Evolutionary conservation across 192 early-diverging fungal genomes (phyloP).

Genomic region (Mortierella antarctica): DNA sequence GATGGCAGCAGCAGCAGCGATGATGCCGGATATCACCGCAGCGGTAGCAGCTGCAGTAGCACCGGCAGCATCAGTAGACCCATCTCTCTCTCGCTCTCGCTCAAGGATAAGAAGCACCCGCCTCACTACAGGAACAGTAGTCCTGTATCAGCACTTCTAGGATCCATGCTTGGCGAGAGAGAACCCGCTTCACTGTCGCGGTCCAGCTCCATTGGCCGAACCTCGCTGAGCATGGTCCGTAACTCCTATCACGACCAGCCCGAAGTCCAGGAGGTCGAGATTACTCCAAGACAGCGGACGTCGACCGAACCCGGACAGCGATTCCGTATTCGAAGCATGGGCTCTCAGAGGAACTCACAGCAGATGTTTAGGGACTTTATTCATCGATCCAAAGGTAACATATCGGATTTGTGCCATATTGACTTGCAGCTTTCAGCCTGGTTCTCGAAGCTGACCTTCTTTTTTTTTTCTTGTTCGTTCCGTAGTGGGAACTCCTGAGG

Average conservation of each 20-base stretch:
- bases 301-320: constrained; percentile 5
- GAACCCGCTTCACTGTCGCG: background rate
- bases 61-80: background rate
- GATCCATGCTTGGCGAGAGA: background rate
- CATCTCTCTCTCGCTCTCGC: background rate
- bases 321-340: constrained; percentile 4
- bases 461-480: background rate
- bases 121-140: constrained; percentile 1
- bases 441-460: background rate
- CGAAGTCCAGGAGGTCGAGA: background rate
- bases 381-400: constrained; percentile 13
- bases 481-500: background rate
- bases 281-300: background rate
- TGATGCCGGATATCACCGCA: background rate
- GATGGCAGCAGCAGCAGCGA: background rate
- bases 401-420: background rate
- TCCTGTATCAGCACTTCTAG: constrained; percentile 1
- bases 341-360: constrained; percentile 4
- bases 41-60: constrained; percentile 7
- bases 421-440: too few species aligned
- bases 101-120: background rate
- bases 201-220: too few species aligned
- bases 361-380: constrained; percentile 6
- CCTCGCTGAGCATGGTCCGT: too few species aligned
- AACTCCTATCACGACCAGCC: too few species aligned